A percentile compares a stretch with the other conserved stretches of the same genome.
phyloP scores from a whole-genome alignment of 768 basidiomycete species.

The Amanita polypyramis region DNA sequence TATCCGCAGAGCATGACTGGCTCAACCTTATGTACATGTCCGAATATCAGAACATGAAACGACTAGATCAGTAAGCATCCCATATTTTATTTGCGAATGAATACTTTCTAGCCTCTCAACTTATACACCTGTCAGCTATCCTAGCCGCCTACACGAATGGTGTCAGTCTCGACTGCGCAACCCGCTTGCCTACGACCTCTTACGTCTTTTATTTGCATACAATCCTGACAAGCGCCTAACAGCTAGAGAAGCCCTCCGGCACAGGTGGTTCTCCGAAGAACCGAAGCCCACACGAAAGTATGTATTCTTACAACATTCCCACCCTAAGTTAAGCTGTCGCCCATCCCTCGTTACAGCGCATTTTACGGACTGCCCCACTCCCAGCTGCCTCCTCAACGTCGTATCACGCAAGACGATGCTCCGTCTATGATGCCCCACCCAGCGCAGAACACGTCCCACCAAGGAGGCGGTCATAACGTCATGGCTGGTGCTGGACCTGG shows the following conservation, averaged over 20 bases:
- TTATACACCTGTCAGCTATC: conserved; percentile 16
- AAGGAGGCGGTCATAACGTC: conserved; percentile 20
- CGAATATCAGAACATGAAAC: conserved; percentile 76
- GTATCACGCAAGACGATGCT: conserved; percentile 90
- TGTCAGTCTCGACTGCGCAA: conserved; percentile 55
- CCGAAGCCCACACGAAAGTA: conserved; percentile 81
- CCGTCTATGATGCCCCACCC: conserved; percentile 74
- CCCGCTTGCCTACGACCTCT: conserved; percentile 65
- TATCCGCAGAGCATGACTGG: conserved; percentile 69
- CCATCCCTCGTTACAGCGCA: conserved; percentile 37
- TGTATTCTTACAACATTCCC: conserved; percentile 18
- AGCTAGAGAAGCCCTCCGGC: conserved; percentile 69
- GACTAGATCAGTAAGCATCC: conserved; percentile 55
- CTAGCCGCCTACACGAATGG: conserved; percentile 66
- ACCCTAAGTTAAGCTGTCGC: conserved; percentile 1
- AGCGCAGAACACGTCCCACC: conserved; percentile 31
- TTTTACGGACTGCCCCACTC: conserved; percentile 55
- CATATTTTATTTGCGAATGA: not conserved
- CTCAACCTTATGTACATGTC: conserved; percentile 77
- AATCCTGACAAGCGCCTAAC: conserved; percentile 84
- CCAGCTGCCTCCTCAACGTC: conserved; percentile 74
- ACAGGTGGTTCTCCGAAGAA: conserved; percentile 91
- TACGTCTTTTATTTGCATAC: conserved; percentile 80
- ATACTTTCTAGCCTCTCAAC: not conserved
- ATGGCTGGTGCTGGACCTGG: conserved; percentile 24